Evolutionary conservation across 2,329 filamentous ascomycete genomes (phyloP), one percentile per base, ranked within the genome.

Genomic region (Bipolaris bicolor): DNA sequence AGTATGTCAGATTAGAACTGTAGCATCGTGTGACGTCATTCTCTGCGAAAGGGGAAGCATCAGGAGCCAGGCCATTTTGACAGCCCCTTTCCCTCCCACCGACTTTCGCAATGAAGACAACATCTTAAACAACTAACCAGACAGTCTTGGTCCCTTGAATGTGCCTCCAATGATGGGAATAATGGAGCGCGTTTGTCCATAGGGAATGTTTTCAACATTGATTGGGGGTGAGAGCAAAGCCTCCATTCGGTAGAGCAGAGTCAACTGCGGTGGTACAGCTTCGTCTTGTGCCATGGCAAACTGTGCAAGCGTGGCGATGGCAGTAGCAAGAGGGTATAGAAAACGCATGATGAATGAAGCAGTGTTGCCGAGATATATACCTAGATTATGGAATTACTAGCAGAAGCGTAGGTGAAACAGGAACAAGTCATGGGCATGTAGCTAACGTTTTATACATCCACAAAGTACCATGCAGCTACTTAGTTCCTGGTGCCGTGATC

Each of bases 91-190:
- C n/a, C 11, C 7, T 15, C 26, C 2, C 16, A 11, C n/a, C 18
- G 16, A 22, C 26, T 2, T 18, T 31, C 1, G 9, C 2, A n/a
- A 20, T 31, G 1, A 10, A 45, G 7, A 33, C 13, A 16, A 1
- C 6, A 18, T 18, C 2, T 15, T 29, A 22, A 48, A 22, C 16
- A 22, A 57, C 57, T 45, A 48, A 68, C 70, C 70, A 39, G 60
- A 66, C 11, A 73, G 39, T 20, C 47, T 60, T 0, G 68, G 69
- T 1, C 70, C 70, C n/a, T 64, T 66, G 61, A 73, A 72, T 1
- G 61, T 68, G 6, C 70, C 69, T n/a, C 69, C 68, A 3, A 67
- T 57, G 46, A 73, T 72, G 7, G 70, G 69, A 15, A 72, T 71
- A 10, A 70, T 67, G 15, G 66, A 61, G 26, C 70, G 67, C 29